Conservation (phyloP, 176 grass and related monocot species). For the Aegilops tauschii region DNA sequence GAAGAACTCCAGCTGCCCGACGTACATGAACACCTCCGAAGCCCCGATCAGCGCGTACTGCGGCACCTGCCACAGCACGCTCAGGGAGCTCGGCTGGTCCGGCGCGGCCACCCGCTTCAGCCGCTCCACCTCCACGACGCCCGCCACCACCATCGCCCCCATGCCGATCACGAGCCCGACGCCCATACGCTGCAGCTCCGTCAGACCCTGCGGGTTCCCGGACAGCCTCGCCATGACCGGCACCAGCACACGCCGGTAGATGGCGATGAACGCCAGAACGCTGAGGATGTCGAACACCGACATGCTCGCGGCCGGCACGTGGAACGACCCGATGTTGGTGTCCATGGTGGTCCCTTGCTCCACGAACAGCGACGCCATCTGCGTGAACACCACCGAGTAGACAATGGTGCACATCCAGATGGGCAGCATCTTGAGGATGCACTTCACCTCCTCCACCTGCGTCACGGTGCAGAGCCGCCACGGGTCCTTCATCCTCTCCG, state of each 20-base stretch:
- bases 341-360: slow-evolving; percentile 82
- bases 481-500: slow-evolving; percentile 28
- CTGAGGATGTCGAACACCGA: slow-evolving; percentile 83
- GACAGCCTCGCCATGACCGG: slow-evolving; percentile 42
- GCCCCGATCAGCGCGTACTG: slow-evolving; percentile 79
- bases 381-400: slow-evolving; percentile 88
- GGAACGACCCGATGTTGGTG: slow-evolving; percentile 59
- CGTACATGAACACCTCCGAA: slow-evolving; percentile 94
- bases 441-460: slow-evolving; percentile 90
- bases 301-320: slow-evolving; percentile 81
- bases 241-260: slow-evolving; percentile 59
- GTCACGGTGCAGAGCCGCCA: slow-evolving; percentile 76
- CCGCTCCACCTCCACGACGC: slow-evolving; percentile 61
- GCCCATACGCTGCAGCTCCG: slow-evolving; percentile 87
- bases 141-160: slow-evolving; percentile 61
- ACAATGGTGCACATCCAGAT: slow-evolving; percentile 92
- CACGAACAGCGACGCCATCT: slow-evolving; percentile 89
- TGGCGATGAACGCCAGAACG: slow-evolving; percentile 60
- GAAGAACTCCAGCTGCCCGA: slow-evolving; percentile 87
- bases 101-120: slow-evolving; percentile 32
- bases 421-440: slow-evolving; percentile 74
- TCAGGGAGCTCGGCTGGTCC: slow-evolving; percentile 55
- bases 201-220: slow-evolving; percentile 55
- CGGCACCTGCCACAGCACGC: slow-evolving; percentile 75
- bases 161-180: slow-evolving; percentile 71